Base-by-base conservation (phyloP, 2,329 filamentous ascomycete species). In the Colletotrichum endophyticum region DNA sequence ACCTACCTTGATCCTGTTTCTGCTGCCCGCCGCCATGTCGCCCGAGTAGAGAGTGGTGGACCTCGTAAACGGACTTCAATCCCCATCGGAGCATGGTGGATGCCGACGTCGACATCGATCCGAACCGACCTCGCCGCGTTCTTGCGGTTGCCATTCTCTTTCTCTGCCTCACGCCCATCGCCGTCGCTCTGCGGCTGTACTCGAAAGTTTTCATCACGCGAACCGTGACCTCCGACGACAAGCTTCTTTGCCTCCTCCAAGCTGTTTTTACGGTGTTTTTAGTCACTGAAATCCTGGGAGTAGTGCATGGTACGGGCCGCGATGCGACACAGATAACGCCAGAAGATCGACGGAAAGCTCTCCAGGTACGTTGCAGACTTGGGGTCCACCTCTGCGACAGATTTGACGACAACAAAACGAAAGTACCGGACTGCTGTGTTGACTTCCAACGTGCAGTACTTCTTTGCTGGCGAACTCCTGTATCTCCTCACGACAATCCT, bases 381-480 rank as follows among this genome's bases (percentile, higher is more conserved):
- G n/a, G 44, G n/a, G 11, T 22, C 44, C 44, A 13, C n/a, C 44
- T 53, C n/a, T 53, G 44, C 27, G 56, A 25, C 27, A 28, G 22
- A 28, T 3, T 28, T 5, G 2, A 19, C 25, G 13, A 28, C 7
- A 4, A 25, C 22, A 27, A 19, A 59, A 25, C 56, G 56, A 59
- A 28, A 15, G 3, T 3, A 8, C n/a, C 6, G n/a, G 44, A 5
- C 12, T 22, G n/a, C 0, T 53, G 11, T 22, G 15, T 19, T 16
- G 19, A 27, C 13, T 16, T 44, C 6, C 62, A 44, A 53, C 11
- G 44, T 13, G 12, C 34, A 83, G 81, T 83, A 81, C 79, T 82
- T 82, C 80, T 87, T 85, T 83, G 81, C 82, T 28, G 86, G 84
- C 61, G 85, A 87, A 70, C 80, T 83, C 1, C 80, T 84, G 16